Percentiles rank a stretch among this genome's conserved stretches.
Evolutionary conservation across 108 stramenopile species (phyloP).

Genomic region (Seminavis robusta): DNA sequence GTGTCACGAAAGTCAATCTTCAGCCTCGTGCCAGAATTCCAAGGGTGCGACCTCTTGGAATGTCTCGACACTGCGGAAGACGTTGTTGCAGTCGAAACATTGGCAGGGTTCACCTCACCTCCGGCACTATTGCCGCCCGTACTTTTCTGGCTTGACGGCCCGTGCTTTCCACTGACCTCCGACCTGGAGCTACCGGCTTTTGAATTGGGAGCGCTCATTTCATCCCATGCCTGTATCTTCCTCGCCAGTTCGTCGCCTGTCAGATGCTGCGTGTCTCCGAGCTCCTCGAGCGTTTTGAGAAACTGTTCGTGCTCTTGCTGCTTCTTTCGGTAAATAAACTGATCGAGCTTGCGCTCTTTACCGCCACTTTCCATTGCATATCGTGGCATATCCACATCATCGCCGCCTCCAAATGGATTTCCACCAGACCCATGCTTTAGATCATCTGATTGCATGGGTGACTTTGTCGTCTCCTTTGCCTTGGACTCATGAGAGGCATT

Average conservation of each 20-base stretch:
- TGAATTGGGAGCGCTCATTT: slow-evolving; percentile 24
- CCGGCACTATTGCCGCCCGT: not conserved
- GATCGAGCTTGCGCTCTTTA: not conserved
- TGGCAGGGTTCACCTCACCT: not conserved
- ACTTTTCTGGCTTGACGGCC: not conserved
- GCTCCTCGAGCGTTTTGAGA: not conserved
- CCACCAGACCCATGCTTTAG: too few relatives aligned
- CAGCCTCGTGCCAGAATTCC: not conserved
- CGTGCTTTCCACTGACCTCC: not conserved
- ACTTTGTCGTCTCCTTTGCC: too few relatives aligned
- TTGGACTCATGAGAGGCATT: too few relatives aligned
- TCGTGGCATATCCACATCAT: too few relatives aligned
- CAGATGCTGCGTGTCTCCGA: slow-evolving; percentile 1
- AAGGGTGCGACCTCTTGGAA: not conserved
- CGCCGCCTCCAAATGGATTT: not conserved
- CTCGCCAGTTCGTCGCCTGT: slow-evolving; percentile 21
- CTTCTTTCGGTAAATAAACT: slow-evolving; percentile 1
- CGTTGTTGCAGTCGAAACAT: not conserved
- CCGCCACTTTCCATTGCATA: not conserved
- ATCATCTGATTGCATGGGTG: too few relatives aligned
- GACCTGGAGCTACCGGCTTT: not conserved
- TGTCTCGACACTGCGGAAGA: not conserved
- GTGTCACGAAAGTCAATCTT: too few relatives aligned
- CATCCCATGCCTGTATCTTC: slow-evolving; percentile 43
- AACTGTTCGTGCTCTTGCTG: not conserved